Base-by-base conservation (phyloP, 2,329 filamentous ascomycete species). In the Rutstroemia sydowiana region DNA sequence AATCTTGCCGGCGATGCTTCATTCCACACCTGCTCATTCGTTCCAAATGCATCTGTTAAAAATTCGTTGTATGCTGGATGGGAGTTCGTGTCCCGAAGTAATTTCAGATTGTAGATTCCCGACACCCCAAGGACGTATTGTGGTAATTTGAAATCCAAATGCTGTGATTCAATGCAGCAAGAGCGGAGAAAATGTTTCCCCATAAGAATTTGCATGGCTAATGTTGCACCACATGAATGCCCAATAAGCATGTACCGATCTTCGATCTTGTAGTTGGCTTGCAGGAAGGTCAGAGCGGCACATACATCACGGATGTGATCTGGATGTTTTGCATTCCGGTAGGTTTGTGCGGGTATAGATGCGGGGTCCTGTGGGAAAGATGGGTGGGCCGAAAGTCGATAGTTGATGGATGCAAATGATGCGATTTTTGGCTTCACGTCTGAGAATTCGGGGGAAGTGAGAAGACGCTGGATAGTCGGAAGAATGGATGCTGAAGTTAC, bases 341-440 rank as follows among this genome's bases (percentile, higher is more conserved):
- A 47, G 10, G 46, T 34, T 21, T 56, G 42, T 10, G 41, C 32
- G 7, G 39, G 30, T 20, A 54, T 21, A 14, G 54, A 55, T 40
- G 60, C 57, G 46, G 62, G 51, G 32, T 56, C 48, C 44, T 73
- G 65, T 2, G 75, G 73, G 66, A 2, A 68, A 70, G n/a, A 77
- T 0, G 78, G 75, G 54, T 75, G 71, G 3, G 78, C 72, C 7
- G 78, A 81, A 41, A 86, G 77, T 36, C 81, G 75, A 72, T 85
- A 85, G 66, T 83, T 79, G 53, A 85, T 65, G 43, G 81, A 83
- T 36, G 80, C 78, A 62, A 86, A 78, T 51, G 77, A 84, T n/a
- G 78, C 77, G 52, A 88, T 71, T 40, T 48, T 49, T 26, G 32
- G 23, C 45, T n/a, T 39, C 16, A 48, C 14, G n/a, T 42, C 18